A percentile compares a stretch with the other conserved stretches of the same genome.
Evolutionary conservation across 2,329 filamentous ascomycete genomes (phyloP).

Genomic region (Colletotrichum limetticola): DNA sequence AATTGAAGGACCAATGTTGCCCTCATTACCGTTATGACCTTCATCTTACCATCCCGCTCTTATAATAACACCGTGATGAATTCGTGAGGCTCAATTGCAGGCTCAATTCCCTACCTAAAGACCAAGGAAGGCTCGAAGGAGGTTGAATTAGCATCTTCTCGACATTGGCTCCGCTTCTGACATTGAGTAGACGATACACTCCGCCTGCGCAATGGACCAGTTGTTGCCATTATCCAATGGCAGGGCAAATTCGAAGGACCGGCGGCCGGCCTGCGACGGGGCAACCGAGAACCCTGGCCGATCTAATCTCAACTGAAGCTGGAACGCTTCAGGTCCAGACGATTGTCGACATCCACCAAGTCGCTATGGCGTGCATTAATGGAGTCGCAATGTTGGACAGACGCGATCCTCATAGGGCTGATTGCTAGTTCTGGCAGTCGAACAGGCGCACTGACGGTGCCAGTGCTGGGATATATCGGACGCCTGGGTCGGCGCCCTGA

Average conservation of each 20-base stretch:
- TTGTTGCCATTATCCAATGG: slow-evolving; percentile 32
- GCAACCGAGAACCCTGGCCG: slow-evolving; percentile 6
- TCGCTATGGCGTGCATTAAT: slow-evolving; percentile 30
- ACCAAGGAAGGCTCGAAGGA: background rate
- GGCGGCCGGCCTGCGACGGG: slow-evolving; percentile 29
- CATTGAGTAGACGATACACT: background rate
- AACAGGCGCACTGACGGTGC: background rate
- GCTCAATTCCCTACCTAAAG: background rate
- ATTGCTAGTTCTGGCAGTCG: background rate
- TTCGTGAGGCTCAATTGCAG: background rate
- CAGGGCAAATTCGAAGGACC: background rate
- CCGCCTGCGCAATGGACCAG: background rate
- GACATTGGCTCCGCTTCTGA: background rate
- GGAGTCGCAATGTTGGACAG: slow-evolving; percentile 5
- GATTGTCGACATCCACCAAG: background rate
- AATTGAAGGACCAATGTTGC: background rate
- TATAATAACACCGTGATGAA: background rate
- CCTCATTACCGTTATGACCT: background rate
- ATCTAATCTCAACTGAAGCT: slow-evolving; percentile 27
- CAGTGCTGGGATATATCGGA: background rate
- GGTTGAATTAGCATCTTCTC: background rate
- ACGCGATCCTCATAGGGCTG: slow-evolving; percentile 27
- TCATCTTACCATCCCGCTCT: background rate
- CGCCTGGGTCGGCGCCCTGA: slow-evolving; percentile 15
- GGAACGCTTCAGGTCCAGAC: slow-evolving; percentile 20